phyloP scores from a whole-genome alignment of 495 filamentous ascomycete species.

The Neurospora sp. region DNA sequence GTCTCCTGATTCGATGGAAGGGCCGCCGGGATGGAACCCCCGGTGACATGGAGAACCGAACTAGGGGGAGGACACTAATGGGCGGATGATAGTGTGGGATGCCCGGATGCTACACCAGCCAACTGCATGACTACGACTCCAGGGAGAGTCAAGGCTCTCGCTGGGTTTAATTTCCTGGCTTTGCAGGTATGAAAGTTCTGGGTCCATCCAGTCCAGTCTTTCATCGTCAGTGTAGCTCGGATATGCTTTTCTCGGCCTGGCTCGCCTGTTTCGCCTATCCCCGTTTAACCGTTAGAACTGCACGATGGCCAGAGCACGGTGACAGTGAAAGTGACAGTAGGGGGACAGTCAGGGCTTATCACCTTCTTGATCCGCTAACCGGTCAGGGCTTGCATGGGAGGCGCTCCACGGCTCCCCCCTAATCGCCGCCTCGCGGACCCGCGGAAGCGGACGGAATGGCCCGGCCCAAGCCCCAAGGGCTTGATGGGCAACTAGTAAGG shows the following conservation, averaged over 20 bases:
- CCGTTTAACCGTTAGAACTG: background rate
- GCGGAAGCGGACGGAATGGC: background rate
- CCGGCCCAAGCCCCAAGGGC: too few relatives aligned
- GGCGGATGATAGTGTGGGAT: background rate
- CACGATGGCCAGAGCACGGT: background rate
- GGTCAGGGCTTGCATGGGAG: background rate
- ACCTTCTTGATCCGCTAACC: background rate
- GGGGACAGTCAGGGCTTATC: background rate
- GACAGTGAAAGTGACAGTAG: background rate
- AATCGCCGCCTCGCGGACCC: background rate
- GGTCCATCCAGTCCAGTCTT: background rate
- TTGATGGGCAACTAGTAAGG: background rate
- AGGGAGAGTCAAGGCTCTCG: background rate
- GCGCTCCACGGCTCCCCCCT: background rate
- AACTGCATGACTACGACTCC: background rate
- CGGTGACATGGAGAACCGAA: background rate
- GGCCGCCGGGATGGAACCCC: background rate
- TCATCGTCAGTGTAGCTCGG: background rate
- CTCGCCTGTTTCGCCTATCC: background rate
- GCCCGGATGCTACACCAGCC: background rate
- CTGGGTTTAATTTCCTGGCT: background rate
- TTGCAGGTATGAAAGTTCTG: background rate
- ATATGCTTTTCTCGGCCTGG: background rate
- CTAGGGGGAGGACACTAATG: background rate
- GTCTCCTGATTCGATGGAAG: background rate